A percentile compares a stretch with the other conserved stretches of the same genome.
Evolutionary conservation across 2,329 filamentous ascomycete genomes (phyloP).

Genomic region (Hortaea sp.): DNA sequence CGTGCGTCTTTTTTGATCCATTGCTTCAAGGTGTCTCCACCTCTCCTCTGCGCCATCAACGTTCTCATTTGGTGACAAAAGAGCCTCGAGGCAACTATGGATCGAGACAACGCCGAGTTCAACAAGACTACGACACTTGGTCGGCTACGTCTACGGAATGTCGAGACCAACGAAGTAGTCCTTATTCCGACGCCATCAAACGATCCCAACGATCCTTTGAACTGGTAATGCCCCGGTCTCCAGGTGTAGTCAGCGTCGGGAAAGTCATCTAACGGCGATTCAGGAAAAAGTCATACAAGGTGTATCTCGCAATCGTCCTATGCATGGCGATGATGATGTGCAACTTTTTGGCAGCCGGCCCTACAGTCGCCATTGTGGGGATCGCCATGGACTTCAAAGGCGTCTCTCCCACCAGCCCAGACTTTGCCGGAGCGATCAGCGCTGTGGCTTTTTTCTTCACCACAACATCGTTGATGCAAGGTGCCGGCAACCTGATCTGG

Average conservation of each 20-base stretch:
- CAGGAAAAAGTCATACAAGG: not conserved
- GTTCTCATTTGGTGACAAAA: too few relatives aligned
- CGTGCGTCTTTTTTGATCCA: too few relatives aligned
- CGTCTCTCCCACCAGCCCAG: constrained; percentile 36
- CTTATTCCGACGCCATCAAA: constrained; percentile 32
- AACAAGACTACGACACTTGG: not conserved
- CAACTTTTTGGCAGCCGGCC: not conserved
- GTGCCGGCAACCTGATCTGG: constrained; percentile 30
- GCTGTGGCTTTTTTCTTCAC: constrained; percentile 33
- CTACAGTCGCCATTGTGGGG: not conserved
- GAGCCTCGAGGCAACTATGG: too few relatives aligned
- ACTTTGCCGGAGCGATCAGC: constrained; percentile 34
- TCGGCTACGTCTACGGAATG: not conserved
- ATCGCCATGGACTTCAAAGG: constrained; percentile 13
- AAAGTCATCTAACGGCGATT: too few relatives aligned
- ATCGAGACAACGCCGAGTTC: not conserved
- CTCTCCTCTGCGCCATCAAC: too few relatives aligned
- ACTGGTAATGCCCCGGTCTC: too few relatives aligned
- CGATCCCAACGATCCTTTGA: constrained; percentile 25
- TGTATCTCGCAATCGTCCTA: not conserved
- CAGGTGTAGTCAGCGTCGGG: too few relatives aligned
- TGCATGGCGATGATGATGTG: not conserved
- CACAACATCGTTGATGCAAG: not conserved
- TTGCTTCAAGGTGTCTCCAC: too few relatives aligned
- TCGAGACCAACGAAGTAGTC: constrained; percentile 23